Evolutionary conservation across 768 basidiomycete genomes (phyloP).

Genomic region (Lactarius hengduanensis): DNA sequence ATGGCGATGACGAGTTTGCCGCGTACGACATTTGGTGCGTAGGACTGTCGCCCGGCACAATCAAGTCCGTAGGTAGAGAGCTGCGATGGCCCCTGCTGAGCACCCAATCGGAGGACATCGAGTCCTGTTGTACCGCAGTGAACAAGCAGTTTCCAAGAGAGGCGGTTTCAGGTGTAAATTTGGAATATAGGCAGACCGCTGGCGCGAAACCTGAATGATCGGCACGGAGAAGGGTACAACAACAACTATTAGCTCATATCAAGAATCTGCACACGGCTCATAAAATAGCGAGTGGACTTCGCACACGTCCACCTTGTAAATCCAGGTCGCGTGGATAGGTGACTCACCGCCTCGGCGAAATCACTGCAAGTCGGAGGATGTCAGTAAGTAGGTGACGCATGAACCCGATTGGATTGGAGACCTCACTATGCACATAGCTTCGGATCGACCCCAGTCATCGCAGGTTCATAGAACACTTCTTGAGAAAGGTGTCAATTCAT

Average conservation of each 20-base stretch:
- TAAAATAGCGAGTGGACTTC: not conserved
- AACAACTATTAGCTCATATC: not conserved
- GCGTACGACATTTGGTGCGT: not conserved
- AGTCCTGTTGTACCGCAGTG: not conserved
- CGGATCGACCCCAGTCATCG: not conserved
- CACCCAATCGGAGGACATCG: not conserved
- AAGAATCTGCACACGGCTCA: not conserved
- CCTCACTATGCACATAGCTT: not conserved
- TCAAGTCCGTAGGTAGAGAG: not conserved
- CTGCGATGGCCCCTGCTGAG: not conserved
- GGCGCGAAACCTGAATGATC: not conserved
- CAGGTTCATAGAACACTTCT: not conserved
- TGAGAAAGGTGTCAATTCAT: not conserved
- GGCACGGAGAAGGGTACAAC: not conserved
- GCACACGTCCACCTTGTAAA: not conserved
- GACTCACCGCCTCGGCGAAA: too few species aligned
- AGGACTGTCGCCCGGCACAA: too few species aligned
- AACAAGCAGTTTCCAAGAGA: not conserved
- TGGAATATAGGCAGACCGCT: not conserved
- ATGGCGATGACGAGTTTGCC: not conserved
- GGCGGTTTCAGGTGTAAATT: not conserved
- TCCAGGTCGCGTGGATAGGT: too few species aligned
- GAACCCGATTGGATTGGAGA: too few species aligned
- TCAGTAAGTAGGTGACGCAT: too few species aligned
- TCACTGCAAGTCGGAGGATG: too few species aligned